phyloP scores from a whole-genome alignment of 1,139 yeast species.

The Scheffersomyces parashehatae region DNA sequence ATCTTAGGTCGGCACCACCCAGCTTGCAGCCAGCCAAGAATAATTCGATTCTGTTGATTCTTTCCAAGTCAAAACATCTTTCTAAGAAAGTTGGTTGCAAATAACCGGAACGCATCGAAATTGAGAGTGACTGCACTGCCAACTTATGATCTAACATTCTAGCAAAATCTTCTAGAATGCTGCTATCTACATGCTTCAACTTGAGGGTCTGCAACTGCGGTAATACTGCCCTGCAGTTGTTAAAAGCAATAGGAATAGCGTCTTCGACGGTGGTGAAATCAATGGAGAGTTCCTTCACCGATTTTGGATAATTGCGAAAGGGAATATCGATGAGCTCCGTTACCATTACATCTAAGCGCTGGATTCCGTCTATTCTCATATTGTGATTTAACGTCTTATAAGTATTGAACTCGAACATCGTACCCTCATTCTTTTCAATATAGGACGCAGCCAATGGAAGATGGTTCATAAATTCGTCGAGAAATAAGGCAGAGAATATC shows the following conservation, averaged over 20 bases:
- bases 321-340: too few relatives aligned
- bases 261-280: background rate
- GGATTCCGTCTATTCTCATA: background rate
- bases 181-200: background rate
- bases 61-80: background rate
- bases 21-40: background rate
- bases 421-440: background rate
- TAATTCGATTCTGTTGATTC: background rate
- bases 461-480: background rate
- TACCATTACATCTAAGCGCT: too few relatives aligned
- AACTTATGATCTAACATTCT: background rate
- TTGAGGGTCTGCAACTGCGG: background rate
- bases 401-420: too few relatives aligned
- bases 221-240: background rate
- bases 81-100: background rate
- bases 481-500: background rate
- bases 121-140: background rate
- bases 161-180: background rate
- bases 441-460: background rate
- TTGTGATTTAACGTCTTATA: background rate
- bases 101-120: background rate
- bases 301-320: background rate
- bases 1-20: too few relatives aligned
- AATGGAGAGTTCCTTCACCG: background rate
- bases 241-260: background rate